A percentile compares a stretch with the other conserved stretches of the same genome.
Evolutionary conservation across 1,139 yeast species (phyloP).

Genomic region (Entelexis sorbosivorans): DNA sequence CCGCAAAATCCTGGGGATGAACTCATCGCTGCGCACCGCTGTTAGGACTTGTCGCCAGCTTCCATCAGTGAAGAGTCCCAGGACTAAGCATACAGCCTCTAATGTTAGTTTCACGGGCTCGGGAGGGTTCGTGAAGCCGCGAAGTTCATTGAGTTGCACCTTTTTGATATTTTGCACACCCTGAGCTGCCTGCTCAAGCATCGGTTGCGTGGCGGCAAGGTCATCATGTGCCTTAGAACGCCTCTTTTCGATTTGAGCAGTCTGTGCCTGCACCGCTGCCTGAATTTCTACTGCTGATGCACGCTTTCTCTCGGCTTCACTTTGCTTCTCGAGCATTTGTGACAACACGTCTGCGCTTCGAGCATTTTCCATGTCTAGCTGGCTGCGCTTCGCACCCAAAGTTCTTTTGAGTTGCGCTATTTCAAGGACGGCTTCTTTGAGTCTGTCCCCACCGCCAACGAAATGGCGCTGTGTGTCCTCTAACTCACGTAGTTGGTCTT

Average conservation of each 20-base stretch:
- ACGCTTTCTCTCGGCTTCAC: constrained; percentile 82
- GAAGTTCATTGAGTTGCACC: constrained; percentile 77
- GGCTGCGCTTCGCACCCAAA: constrained; percentile 44
- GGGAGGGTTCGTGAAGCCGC: constrained; percentile 89
- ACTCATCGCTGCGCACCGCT: constrained; percentile 75
- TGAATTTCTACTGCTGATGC: constrained; percentile 77
- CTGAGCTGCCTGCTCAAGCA: constrained; percentile 67
- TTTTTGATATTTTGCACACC: constrained; percentile 89
- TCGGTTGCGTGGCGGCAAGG: constrained; percentile 69
- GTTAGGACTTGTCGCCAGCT: constrained; percentile 67
- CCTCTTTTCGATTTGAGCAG: constrained; percentile 47
- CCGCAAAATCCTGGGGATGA: constrained; percentile 69
- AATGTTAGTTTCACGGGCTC: constrained; percentile 72
- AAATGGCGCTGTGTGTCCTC: constrained; percentile 66
- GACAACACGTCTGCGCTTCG: constrained; percentile 66
- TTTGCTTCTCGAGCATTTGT: constrained; percentile 75
- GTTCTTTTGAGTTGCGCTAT: constrained; percentile 50
- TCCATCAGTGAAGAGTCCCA: constrained; percentile 39
- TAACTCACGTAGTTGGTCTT: constrained; percentile 38
- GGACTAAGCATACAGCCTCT: constrained; percentile 74
- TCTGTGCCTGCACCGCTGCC: constrained; percentile 58
- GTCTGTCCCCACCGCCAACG: constrained; percentile 59
- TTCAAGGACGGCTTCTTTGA: constrained; percentile 65
- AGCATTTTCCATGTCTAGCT: constrained; percentile 45
- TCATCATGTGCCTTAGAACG: constrained; percentile 48